These are phyloP conservation scores for Madurella mycetomatis DNA, from an alignment of 2,329 filamentous ascomycete species.

Conservation along the genomic window DNA sequence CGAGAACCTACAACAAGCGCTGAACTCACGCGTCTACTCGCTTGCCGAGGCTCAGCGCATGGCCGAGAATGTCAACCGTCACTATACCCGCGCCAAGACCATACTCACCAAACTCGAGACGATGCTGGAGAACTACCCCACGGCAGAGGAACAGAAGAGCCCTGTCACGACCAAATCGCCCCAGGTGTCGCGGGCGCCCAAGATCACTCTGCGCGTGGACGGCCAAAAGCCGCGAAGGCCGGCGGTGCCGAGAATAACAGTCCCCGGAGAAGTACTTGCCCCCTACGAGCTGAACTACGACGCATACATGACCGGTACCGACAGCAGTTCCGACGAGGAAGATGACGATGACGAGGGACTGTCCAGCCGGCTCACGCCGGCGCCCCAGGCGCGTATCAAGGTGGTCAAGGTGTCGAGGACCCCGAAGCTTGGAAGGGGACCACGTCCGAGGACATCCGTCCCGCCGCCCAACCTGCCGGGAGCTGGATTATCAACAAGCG, in stretches of 20 bases:
- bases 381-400: slow-evolving; percentile 44
- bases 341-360: slow-evolving; percentile 42
- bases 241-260: slow-evolving; percentile 55
- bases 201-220: slow-evolving; percentile 43
- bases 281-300: slow-evolving; percentile 63
- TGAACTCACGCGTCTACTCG: slow-evolving; percentile 54
- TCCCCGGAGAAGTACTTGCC: slow-evolving; percentile 62
- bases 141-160: slow-evolving; percentile 47
- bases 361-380: slow-evolving; percentile 32
- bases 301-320: slow-evolving; percentile 49
- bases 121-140: slow-evolving; percentile 58
- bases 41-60: slow-evolving; percentile 61
- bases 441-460: slow-evolving; percentile 33
- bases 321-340: slow-evolving; percentile 50
- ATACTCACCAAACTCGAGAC: slow-evolving; percentile 55
- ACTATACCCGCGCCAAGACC: slow-evolving; percentile 56
- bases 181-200: slow-evolving; percentile 45
- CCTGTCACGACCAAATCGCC: slow-evolving; percentile 51
- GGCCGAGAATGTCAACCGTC: slow-evolving; percentile 58
- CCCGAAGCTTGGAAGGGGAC: slow-evolving; percentile 37
- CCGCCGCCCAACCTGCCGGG: slow-evolving; percentile 17
- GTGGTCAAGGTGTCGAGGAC: slow-evolving; percentile 33
- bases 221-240: slow-evolving; percentile 45
- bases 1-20: slow-evolving; percentile 48
- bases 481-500: slow-evolving; percentile 35